Evolutionary conservation across 2,329 filamentous ascomycete species (phyloP).

Genomic region (Cordyceps pruinosa): DNA sequence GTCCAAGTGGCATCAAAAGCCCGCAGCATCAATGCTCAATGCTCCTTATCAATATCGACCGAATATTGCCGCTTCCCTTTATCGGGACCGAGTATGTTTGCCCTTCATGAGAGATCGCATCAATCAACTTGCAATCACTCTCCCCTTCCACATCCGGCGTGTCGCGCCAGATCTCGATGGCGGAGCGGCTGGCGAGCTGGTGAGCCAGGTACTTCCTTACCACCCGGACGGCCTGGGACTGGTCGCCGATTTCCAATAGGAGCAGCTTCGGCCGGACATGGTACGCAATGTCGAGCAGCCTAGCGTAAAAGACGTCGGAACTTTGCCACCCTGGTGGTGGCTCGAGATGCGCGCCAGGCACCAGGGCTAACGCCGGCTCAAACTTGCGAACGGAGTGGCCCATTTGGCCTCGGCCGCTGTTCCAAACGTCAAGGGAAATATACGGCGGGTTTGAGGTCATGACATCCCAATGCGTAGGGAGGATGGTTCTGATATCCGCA

Average conservation of each 20-base stretch:
- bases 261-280: conserved; percentile 46
- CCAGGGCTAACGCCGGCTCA: conserved; percentile 75
- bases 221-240: conserved; percentile 60
- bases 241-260: conserved; percentile 66
- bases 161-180: conserved; percentile 67
- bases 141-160: conserved; percentile 41
- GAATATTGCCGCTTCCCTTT: conserved; percentile 41
- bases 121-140: conserved; percentile 20
- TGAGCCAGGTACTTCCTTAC: conserved; percentile 37
- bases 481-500: conserved; percentile 25
- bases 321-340: conserved; percentile 25
- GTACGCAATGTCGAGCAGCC: conserved; percentile 50
- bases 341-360: conserved; percentile 38
- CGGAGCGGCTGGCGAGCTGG: conserved; percentile 22
- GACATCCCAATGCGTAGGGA: conserved; percentile 45
- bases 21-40: too few relatives aligned
- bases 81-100: conserved; percentile 26
- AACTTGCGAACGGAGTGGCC: conserved; percentile 73
- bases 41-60: conserved; percentile 34
- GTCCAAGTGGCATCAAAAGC: too few relatives aligned
- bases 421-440: conserved; percentile 53
- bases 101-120: conserved; percentile 12
- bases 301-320: conserved; percentile 60
- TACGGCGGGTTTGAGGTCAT: conserved; percentile 90
- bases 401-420: conserved; percentile 31